Percentiles rank a stretch among this genome's conserved stretches.
Conservation (phyloP, 2,329 filamentous ascomycete species). For the Cercospora berteroae region DNA sequence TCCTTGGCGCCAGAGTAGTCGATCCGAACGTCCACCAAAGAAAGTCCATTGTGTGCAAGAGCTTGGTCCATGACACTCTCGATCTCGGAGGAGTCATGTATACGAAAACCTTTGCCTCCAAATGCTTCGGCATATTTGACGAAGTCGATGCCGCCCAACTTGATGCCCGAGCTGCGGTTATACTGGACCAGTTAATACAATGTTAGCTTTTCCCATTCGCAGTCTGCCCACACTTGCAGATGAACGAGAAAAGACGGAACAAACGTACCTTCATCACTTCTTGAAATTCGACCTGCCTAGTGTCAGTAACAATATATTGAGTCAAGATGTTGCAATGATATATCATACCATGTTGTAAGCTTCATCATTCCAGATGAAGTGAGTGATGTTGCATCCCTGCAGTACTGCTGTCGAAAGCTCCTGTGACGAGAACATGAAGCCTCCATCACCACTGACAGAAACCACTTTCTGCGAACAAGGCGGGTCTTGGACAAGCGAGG, state of each 20-base stretch:
- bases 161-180: slow-evolving; percentile 46
- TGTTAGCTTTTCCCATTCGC: not conserved
- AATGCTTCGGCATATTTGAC: slow-evolving; percentile 50
- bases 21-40: slow-evolving; percentile 49
- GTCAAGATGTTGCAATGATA: slow-evolving; percentile 14
- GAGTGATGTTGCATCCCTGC: slow-evolving; percentile 51
- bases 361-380: slow-evolving; percentile 53
- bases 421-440: slow-evolving; percentile 51
- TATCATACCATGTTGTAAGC: slow-evolving; percentile 47
- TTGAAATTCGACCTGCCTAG: slow-evolving; percentile 45
- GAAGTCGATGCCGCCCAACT: slow-evolving; percentile 50
- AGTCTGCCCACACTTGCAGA: too few relatives aligned
- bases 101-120: slow-evolving; percentile 47
- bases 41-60: slow-evolving; percentile 44
- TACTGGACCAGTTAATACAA: slow-evolving; percentile 31
- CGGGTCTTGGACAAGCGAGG: slow-evolving; percentile 45
- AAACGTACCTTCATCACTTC: slow-evolving; percentile 45
- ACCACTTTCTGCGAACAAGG: slow-evolving; percentile 48
- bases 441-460: slow-evolving; percentile 48
- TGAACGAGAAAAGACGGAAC: too few relatives aligned
- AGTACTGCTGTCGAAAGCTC: slow-evolving; percentile 49
- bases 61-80: slow-evolving; percentile 48
- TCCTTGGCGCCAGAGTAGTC: slow-evolving; percentile 47
- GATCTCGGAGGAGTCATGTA: slow-evolving; percentile 42
- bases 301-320: not conserved